A percentile compares a stretch with the other conserved stretches of the same genome.
Conservation (phyloP, 169 alveolate species). For the Plasmodium reichenowi region DNA sequence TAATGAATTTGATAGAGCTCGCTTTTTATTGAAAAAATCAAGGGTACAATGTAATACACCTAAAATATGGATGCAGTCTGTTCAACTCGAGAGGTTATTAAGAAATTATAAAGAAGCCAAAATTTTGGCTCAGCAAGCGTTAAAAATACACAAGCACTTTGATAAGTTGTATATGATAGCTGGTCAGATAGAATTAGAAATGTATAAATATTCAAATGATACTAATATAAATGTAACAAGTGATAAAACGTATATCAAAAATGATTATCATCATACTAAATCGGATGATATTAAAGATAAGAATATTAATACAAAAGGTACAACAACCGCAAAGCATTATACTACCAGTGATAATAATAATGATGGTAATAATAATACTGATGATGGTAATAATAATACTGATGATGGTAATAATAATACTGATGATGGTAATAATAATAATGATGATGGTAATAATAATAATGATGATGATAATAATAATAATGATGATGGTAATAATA, state of each 20-base stretch:
- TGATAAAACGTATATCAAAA: neutral
- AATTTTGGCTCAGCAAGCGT: slow-evolving; percentile 86
- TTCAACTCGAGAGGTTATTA: slow-evolving; percentile 92
- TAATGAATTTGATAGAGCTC: slow-evolving; percentile 93
- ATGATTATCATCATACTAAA: neutral
- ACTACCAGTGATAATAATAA: neutral
- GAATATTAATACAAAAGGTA: neutral
- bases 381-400: neutral
- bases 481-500: neutral
- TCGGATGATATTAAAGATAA: neutral
- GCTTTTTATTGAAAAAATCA: slow-evolving; percentile 93
- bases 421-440: too few relatives aligned
- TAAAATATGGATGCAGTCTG: slow-evolving; percentile 92
- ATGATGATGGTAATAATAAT: neutral
- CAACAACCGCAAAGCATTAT: neutral
- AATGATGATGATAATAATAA: neutral
- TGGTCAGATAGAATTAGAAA: slow-evolving; percentile 90
- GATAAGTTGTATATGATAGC: slow-evolving; percentile 94
- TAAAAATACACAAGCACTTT: slow-evolving; percentile 87
- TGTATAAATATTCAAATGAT: slow-evolving; percentile 5
- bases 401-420: too few relatives aligned
- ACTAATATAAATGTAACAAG: neutral
- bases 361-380: neutral
- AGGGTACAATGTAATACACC: slow-evolving; percentile 89
- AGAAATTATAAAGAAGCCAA: slow-evolving; percentile 87